Evolutionary conservation across 1,139 yeast species (phyloP).

Genomic region (Nakaseomyces nivariensis): DNA sequence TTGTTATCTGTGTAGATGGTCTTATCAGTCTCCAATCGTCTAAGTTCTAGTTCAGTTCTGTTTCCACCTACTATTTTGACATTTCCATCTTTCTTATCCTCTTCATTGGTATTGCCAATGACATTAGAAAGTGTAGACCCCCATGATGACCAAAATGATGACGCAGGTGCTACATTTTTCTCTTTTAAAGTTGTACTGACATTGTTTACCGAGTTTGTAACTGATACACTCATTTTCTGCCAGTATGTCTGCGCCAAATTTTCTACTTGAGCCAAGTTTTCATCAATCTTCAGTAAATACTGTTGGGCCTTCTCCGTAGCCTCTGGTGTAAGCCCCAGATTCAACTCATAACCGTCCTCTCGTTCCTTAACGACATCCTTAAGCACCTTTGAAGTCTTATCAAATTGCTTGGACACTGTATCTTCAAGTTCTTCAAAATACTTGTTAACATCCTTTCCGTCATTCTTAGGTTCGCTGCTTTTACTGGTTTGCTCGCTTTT

Average conservation of each 20-base stretch:
- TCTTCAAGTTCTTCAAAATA: slow-evolving; percentile 30
- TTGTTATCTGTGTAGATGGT: slow-evolving; percentile 36
- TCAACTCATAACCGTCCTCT: slow-evolving; percentile 18
- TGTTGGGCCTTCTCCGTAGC: slow-evolving; percentile 24
- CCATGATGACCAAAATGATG: slow-evolving; percentile 2
- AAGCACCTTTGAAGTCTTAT: slow-evolving; percentile 20
- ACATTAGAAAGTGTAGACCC: neutral
- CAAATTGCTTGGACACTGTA: slow-evolving; percentile 21
- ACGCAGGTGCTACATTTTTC: neutral
- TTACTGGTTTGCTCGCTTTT: slow-evolving; percentile 6
- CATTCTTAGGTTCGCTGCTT: slow-evolving; percentile 4
- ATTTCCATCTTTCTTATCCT: neutral
- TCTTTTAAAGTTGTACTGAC: slow-evolving; percentile 7
- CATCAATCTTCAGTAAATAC: slow-evolving; percentile 19
- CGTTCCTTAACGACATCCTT: slow-evolving; percentile 15
- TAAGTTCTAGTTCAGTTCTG: slow-evolving; percentile 50
- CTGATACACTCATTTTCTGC: slow-evolving; percentile 22
- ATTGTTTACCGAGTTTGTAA: slow-evolving; percentile 17
- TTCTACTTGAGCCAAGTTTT: slow-evolving; percentile 24
- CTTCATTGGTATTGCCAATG: neutral
- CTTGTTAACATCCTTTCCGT: slow-evolving; percentile 15
- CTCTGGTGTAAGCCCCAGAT: slow-evolving; percentile 18
- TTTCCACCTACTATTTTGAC: slow-evolving; percentile 35
- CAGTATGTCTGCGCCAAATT: slow-evolving; percentile 23
- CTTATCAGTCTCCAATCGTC: slow-evolving; percentile 39